These are phyloP conservation scores for Akanthomyces muscarius DNA, from an alignment of 2,329 filamentous ascomycete species.

Conservation along the genomic window DNA sequence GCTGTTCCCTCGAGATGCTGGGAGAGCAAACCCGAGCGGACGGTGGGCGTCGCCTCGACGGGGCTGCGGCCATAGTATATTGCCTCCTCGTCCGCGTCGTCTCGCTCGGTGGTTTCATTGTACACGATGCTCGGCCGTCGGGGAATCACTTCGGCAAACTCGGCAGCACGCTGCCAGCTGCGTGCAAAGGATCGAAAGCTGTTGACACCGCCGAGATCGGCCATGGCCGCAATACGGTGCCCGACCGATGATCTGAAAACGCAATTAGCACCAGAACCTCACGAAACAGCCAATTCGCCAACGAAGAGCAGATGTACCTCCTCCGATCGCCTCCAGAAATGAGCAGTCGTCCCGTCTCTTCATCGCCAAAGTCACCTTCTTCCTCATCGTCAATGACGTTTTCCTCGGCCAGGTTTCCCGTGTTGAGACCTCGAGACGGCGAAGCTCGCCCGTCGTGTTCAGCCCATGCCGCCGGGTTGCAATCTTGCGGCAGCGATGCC, in stretches of 20 bases:
- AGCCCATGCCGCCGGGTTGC: conserved; percentile 3
- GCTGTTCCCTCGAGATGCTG: conserved; percentile 47
- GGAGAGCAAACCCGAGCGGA: conserved; percentile 44
- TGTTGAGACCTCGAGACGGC: neutral
- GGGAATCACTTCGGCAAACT: conserved; percentile 82
- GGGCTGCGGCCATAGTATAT: conserved; percentile 40
- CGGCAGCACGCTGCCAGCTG: conserved; percentile 87
- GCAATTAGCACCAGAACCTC: neutral
- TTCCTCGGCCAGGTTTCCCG: conserved; percentile 45
- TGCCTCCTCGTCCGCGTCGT: conserved; percentile 26
- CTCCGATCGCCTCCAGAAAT: conserved; percentile 28
- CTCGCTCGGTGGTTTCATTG: conserved; percentile 46
- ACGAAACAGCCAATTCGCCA: neutral
- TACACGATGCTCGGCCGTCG: conserved; percentile 71
- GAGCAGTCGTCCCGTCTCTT: conserved; percentile 24
- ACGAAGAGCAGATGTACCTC: conserved; percentile 23
- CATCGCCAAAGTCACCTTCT: conserved; percentile 25
- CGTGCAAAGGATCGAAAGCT: conserved; percentile 90
- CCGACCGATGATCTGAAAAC: conserved; percentile 54
- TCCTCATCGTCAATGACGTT: conserved; percentile 42
- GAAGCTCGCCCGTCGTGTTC: neutral
- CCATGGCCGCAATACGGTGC: conserved; percentile 52
- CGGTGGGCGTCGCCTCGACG: conserved; percentile 32
- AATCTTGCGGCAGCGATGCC: conserved; percentile 2
- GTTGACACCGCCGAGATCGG: conserved; percentile 83